A percentile compares a stretch with the other conserved stretches of the same genome.
These are phyloP conservation scores for Penicillium desertorum DNA, from an alignment of 495 filamentous ascomycete genomes.

Conservation along the genomic window DNA sequence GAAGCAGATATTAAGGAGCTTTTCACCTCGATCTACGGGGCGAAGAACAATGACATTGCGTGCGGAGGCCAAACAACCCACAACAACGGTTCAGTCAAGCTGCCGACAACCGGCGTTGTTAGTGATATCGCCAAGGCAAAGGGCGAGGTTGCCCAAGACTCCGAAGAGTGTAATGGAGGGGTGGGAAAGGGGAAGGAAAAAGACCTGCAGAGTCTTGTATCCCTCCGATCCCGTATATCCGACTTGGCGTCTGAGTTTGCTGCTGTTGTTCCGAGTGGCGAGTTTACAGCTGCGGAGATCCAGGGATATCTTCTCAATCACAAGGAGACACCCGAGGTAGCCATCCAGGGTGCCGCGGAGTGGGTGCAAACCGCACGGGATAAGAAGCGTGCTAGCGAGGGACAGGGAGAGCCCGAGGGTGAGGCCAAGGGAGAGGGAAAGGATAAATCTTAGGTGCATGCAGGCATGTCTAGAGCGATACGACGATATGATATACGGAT, in stretches of 20 bases:
- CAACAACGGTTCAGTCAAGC: slow-evolving; percentile 3
- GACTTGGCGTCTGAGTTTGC: slow-evolving; percentile 59
- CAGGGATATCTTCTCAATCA: slow-evolving; percentile 73
- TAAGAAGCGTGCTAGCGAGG: slow-evolving; percentile 41
- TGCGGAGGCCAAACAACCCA: neutral
- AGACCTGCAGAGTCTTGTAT: slow-evolving; percentile 8
- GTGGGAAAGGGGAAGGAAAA: slow-evolving; percentile 6
- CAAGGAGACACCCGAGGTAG: slow-evolving; percentile 60
- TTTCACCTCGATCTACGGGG: slow-evolving; percentile 68
- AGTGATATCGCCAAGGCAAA: neutral
- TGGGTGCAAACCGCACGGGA: slow-evolving; percentile 60
- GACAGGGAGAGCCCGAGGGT: neutral
- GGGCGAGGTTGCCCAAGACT: neutral
- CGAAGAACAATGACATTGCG: slow-evolving; percentile 30
- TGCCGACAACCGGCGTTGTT: neutral
- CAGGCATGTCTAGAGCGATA: neutral
- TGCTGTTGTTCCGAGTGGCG: slow-evolving; percentile 55
- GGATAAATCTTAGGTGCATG: neutral
- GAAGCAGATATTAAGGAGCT: slow-evolving; percentile 61
- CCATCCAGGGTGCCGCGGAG: slow-evolving; percentile 53
- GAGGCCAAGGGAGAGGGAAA: slow-evolving; percentile 5
- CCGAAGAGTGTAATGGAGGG: slow-evolving; percentile 1
- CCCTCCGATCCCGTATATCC: slow-evolving; percentile 31
- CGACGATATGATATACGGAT: neutral
- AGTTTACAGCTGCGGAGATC: slow-evolving; percentile 74